phyloP scores from a whole-genome alignment of 805 yeast species.

The Ogataea paraovalis region DNA sequence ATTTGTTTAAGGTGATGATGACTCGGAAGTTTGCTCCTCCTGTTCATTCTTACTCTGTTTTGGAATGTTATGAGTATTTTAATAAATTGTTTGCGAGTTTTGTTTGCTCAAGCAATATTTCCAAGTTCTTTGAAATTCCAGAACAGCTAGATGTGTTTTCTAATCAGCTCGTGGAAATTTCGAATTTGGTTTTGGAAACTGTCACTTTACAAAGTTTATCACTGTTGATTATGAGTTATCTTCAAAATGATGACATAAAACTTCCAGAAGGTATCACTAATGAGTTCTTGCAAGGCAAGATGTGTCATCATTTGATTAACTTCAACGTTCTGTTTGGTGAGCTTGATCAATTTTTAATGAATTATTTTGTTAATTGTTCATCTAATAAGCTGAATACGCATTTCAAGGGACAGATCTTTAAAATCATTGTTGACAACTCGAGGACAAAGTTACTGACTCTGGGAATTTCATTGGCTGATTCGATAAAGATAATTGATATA shows the following conservation, averaged over 20 bases:
- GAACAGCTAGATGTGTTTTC: constrained; percentile 18
- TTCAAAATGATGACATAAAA: constrained; percentile 3
- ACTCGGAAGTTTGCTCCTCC: constrained; percentile 6
- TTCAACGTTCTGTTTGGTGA: constrained; percentile 9
- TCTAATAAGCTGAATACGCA: constrained; percentile 10
- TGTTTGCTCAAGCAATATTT: constrained; percentile 13
- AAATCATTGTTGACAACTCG: constrained; percentile 9
- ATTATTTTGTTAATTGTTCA: constrained; percentile 11
- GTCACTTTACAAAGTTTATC: constrained; percentile 16
- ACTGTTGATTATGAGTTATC: constrained; percentile 16
- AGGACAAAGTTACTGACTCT: constrained; percentile 1
- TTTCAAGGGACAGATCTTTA: constrained; percentile 17
- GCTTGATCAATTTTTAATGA: constrained; percentile 10
- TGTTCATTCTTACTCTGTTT: not conserved
- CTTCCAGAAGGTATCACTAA: constrained; percentile 5
- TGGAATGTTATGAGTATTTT: constrained; percentile 12
- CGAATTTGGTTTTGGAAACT: constrained; percentile 8
- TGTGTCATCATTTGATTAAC: constrained; percentile 10
- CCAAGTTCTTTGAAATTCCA: constrained; percentile 16
- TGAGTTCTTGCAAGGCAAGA: constrained; percentile 1
- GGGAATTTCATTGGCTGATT: not conserved
- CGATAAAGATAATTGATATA: constrained; percentile 11
- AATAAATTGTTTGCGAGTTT: constrained; percentile 16
- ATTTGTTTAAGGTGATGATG: constrained; percentile 13
- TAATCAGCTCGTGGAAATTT: constrained; percentile 12